Conservation (phyloP, 2,329 filamentous ascomycete species). For the Nakataea oryzae region DNA sequence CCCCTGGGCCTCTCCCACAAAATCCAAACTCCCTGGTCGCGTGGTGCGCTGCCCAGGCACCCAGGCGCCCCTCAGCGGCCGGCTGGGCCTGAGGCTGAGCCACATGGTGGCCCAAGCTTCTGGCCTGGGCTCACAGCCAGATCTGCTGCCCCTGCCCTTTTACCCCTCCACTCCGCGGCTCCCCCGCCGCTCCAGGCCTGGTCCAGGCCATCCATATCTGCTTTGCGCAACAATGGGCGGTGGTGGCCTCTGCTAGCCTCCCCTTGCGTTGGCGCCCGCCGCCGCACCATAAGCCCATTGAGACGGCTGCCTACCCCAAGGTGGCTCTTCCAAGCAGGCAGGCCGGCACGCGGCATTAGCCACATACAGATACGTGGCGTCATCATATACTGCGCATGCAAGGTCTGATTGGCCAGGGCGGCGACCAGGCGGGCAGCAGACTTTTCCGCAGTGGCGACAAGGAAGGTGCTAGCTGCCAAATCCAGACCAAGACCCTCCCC, state of each 20-base stretch:
- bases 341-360: neutral
- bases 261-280: too few relatives aligned
- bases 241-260: too few relatives aligned
- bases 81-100: neutral
- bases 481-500: neutral
- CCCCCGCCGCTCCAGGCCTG: too few relatives aligned
- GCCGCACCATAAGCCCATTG: too few relatives aligned
- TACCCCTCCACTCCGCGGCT: neutral
- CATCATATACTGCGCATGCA: neutral
- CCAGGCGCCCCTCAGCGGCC: neutral
- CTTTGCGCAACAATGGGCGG: neutral
- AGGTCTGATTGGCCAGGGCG: neutral
- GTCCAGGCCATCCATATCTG: too few relatives aligned
- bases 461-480: neutral
- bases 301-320: too few relatives aligned
- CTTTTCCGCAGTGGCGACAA: neutral
- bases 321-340: too few relatives aligned
- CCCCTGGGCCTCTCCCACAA: too few relatives aligned
- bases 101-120: neutral
- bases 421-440: neutral
- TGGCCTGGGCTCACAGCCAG: neutral
- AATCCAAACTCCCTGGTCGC: neutral
- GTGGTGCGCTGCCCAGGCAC: neutral
- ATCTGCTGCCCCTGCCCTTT: neutral
- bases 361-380: neutral